Base-by-base conservation (phyloP, 2,329 filamentous ascomycete genomes). In the Verticillium klebahnii region DNA sequence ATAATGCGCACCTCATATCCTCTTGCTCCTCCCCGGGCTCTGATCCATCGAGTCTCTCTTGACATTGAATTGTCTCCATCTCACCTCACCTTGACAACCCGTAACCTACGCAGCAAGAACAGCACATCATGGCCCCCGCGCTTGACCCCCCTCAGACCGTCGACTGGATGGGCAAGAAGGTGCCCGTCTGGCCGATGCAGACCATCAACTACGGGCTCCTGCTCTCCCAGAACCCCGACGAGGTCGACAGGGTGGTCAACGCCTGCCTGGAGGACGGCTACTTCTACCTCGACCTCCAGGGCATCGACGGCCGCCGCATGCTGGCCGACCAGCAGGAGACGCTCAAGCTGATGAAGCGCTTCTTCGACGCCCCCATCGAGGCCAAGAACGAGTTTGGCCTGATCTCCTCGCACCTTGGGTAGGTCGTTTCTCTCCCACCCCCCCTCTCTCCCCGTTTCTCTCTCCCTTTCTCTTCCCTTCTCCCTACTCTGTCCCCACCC, bases 331-430 rank as follows among this genome's bases (percentile, higher is more conserved):
- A 82, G 65, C 75, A 84, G 69, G 77, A 82, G 66, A 80, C 78
- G 2, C 75, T 85, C 34, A 75, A 78, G 64, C 76, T 85, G 50
- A 85, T 85, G 83, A 73, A 83, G 69, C 78, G 79, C 59, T 85
- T 84, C 76, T 85, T 85, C 64, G 78, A 78, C 36, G 70, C 78
- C 0, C 81, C 82, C 0, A 69, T 84, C 17, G 82, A 85, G 72
- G 77, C 74, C 52, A 85, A 85, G 79, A 85, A 84, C 68, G 78
- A 85, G 68, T 83, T 79, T 66, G 82, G 82, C 3, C 78, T 85
- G 7, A 76, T 84, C 57, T 78, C 80, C 29, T 78, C 81, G 5
- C 82, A 85, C 70, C 76, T 84, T 31, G 82, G 81, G 73, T 82
- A 70, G 64, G 74, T 69, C 11, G 17, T 25, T 50, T 36, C 3